A percentile compares a stretch with the other conserved stretches of the same genome.
phyloP scores from a whole-genome alignment of 139 green algal genomes.

The Picochlorum sp. region DNA sequence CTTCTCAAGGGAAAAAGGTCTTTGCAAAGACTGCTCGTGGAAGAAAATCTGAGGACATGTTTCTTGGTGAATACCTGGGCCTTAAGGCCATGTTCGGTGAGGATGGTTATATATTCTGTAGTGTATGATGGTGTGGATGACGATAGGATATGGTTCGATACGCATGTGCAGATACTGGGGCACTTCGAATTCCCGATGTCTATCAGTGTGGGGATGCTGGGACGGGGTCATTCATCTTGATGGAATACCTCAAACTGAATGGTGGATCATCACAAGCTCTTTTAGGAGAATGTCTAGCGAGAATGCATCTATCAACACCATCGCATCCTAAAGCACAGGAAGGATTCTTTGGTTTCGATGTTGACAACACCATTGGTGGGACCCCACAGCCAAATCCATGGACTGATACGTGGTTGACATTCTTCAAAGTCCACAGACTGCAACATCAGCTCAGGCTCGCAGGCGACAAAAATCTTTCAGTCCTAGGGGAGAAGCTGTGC shows the following conservation, averaged over 20 bases:
- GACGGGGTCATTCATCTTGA: slow-evolving; percentile 81
- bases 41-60: slow-evolving; percentile 59
- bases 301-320: slow-evolving; percentile 79
- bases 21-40: slow-evolving; percentile 74
- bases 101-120: slow-evolving; percentile 5
- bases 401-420: slow-evolving; percentile 74
- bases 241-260: slow-evolving; percentile 80
- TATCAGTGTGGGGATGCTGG: slow-evolving; percentile 39
- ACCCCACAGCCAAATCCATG: slow-evolving; percentile 91
- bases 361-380: slow-evolving; percentile 95
- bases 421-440: slow-evolving; percentile 68
- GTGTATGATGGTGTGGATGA: background rate
- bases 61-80: slow-evolving; percentile 73
- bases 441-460: slow-evolving; percentile 52
- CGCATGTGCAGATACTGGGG: slow-evolving; percentile 36
- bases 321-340: slow-evolving; percentile 33
- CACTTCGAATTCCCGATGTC: slow-evolving; percentile 60
- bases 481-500: slow-evolving; percentile 60
- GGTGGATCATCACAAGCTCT: slow-evolving; percentile 32
- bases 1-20: slow-evolving; percentile 33
- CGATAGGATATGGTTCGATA: background rate
- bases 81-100: slow-evolving; percentile 62
- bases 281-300: slow-evolving; percentile 66
- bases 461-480: slow-evolving; percentile 46
- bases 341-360: slow-evolving; percentile 79